Evolutionary conservation across 257 asterid genomes (phyloP).

Genomic region (Verbena officinalis): DNA sequence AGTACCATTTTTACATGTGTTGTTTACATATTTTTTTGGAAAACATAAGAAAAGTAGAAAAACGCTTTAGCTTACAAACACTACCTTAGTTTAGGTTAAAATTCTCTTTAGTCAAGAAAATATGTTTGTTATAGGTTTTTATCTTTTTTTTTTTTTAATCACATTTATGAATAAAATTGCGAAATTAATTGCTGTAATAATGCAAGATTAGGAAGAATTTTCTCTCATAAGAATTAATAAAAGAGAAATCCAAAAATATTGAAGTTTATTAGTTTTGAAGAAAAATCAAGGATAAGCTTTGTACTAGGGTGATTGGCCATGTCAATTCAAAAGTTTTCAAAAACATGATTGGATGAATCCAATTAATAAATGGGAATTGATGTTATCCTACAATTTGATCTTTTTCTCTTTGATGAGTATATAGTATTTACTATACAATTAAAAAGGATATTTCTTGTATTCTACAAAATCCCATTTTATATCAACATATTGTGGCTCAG

Average conservation of each 20-base stretch:
- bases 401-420: no score
- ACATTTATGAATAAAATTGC: neutral
- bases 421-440: no score
- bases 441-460: no score
- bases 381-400: no score
- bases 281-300: neutral
- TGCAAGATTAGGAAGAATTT: neutral
- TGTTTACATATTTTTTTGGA: neutral
- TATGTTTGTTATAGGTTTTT: neutral
- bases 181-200: neutral
- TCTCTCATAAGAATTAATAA: neutral
- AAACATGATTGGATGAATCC: no score
- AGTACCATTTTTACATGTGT: neutral
- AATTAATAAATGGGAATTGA: no score
- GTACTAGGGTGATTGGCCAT: neutral
- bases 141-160: neutral
- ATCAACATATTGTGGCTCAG: no score
- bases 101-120: neutral
- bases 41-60: neutral
- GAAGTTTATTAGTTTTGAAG: neutral
- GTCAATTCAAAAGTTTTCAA: neutral
- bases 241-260: neutral
- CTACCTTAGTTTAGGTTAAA: no score
- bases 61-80: neutral
- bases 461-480: no score